Base-by-base conservation (phyloP, 2,329 filamentous ascomycete genomes). In the Pseudocercospora macadamiae region DNA sequence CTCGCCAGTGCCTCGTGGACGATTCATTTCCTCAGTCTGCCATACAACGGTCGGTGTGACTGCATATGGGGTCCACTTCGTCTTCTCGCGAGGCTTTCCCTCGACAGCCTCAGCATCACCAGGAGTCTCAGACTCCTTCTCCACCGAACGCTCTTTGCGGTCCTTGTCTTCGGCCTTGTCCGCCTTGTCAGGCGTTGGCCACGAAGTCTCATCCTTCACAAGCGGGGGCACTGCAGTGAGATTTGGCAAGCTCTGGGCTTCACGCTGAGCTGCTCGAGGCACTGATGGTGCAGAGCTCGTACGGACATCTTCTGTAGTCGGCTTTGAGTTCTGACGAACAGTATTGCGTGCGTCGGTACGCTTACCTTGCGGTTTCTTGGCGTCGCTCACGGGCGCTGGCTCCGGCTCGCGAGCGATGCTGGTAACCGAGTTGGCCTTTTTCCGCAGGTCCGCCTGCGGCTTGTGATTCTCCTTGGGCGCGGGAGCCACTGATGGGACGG, bases 41-140 rank as follows among this genome's bases (percentile, higher is more conserved):
- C 96, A 97, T 58, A 88, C 87, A 49, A 95, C 91, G 12, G 86
- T 89, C 7, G 92, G 93, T 10, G 90, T 91, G 70, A 93, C 93
- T 30, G 88, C 86, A 57, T 97, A 85, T 1, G 87, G 83, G 59
- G 90, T 87, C 93, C 95, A 97, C 70, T 92, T 90, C 68, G 89
- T 86, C 79, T 96, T 96, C 57, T 83, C 80, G 61, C 84, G 80
- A 12, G 79, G 74, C 66, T 82, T 87, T 74, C 79, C 84, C 68
- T 60, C 77, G 67, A 66, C 74, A 68, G 71, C 62, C 68, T 86
- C 82, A 47, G 74, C 78, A n/a, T 83, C 86, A 62, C 86, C 82
- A 42, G 75, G 77, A 64, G 89, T 88, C 48, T 87, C 85, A 45
- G 86, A 82, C 10, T 82, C 81, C 74, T 91, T 91, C 55, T 87